Conservation (phyloP, 148 eudicot species). For the Rhododendron mucronatum region DNA sequence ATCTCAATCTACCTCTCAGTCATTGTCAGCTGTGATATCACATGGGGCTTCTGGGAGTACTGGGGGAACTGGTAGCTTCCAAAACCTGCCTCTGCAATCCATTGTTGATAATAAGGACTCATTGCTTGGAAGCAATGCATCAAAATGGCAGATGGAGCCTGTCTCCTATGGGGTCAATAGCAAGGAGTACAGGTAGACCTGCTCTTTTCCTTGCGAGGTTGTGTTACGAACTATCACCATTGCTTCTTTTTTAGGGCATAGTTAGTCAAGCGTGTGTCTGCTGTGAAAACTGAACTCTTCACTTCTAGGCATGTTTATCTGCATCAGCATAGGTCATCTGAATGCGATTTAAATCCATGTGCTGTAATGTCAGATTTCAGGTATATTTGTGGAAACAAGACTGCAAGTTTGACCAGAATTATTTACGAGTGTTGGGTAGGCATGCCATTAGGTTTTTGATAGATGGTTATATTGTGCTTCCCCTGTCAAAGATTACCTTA, state of each 20-base stretch:
- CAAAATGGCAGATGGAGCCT: conserved; percentile 38
- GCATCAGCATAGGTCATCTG: neutral
- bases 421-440: neutral
- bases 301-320: neutral
- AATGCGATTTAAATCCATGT: neutral
- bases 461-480: neutral
- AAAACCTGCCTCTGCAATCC: conserved; percentile 32
- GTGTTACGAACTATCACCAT: neutral
- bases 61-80: conserved; percentile 30
- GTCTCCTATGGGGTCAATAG: conserved; percentile 28
- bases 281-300: neutral
- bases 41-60: conserved; percentile 25
- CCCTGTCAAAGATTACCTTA: neutral
- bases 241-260: neutral
- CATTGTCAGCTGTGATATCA: conserved; percentile 35
- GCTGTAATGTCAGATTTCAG: neutral
- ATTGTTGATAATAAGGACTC: conserved; percentile 18
- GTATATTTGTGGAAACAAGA: neutral
- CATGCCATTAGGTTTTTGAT: neutral
- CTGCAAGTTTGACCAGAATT: neutral
- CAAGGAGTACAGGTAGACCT: conserved; percentile 38
- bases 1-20: conserved; percentile 44
- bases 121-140: conserved; percentile 25
- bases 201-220: neutral
- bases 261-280: neutral